These are phyloP conservation scores for Trichoderma sp. DNA, from an alignment of 2,329 filamentous ascomycete genomes.

Conservation along the genomic window DNA sequence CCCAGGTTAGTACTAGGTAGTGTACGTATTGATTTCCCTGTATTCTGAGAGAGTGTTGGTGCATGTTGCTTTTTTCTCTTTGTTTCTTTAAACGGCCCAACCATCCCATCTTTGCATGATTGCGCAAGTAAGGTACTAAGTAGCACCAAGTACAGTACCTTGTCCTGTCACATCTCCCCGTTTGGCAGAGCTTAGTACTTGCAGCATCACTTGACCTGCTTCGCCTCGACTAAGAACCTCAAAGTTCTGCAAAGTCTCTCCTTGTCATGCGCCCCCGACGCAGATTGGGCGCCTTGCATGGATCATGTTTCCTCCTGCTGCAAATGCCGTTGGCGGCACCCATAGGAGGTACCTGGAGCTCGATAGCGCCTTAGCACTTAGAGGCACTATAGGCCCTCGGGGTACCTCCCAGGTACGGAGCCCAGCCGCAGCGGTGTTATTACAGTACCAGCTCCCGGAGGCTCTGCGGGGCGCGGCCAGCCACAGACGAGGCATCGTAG, in stretches of 20 bases:
- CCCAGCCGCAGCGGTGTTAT: background rate
- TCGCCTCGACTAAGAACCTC: background rate
- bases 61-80: background rate
- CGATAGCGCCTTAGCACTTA: background rate
- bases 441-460: slow-evolving; percentile 5
- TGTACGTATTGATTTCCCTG: too few species aligned
- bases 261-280: background rate
- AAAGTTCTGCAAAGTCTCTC: background rate
- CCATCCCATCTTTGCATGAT: background rate
- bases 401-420: background rate
- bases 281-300: background rate
- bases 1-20: too few species aligned
- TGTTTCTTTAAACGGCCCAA: background rate
- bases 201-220: slow-evolving; percentile 4
- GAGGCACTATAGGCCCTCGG: background rate
- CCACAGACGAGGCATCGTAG: slow-evolving; percentile 8
- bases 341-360: background rate
- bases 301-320: background rate
- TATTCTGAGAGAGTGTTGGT: too few species aligned
- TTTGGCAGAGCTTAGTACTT: background rate
- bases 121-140: background rate
- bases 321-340: background rate
- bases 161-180: background rate
- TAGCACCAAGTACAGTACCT: background rate
- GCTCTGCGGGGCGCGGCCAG: slow-evolving; percentile 13